phyloP scores from a whole-genome alignment of 2,329 filamentous ascomycete species.

The Ascochyta clinopodiicola region DNA sequence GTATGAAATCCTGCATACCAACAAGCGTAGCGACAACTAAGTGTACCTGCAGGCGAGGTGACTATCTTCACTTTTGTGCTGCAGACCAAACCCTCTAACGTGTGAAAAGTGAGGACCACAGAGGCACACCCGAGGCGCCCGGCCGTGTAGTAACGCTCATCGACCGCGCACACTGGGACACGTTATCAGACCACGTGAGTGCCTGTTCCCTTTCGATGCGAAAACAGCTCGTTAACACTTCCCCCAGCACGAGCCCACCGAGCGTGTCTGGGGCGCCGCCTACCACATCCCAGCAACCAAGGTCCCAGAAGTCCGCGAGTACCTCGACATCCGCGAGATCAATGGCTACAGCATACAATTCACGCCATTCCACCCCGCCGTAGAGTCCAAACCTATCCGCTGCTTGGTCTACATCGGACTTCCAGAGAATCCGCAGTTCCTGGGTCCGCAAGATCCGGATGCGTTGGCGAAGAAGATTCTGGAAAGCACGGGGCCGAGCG shows the following conservation, averaged over 20 bases:
- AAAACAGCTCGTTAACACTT: background rate
- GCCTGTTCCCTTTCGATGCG: background rate
- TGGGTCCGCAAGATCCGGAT: slow-evolving; percentile 81
- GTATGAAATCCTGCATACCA: slow-evolving; percentile 59
- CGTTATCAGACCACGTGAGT: slow-evolving; percentile 67
- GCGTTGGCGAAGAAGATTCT: slow-evolving; percentile 81
- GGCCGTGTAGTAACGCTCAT: slow-evolving; percentile 95
- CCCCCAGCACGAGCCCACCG: slow-evolving; percentile 56
- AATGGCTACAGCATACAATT: slow-evolving; percentile 97
- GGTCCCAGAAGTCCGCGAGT: slow-evolving; percentile 82
- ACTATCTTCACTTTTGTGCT: background rate
- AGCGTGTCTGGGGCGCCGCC: slow-evolving; percentile 85
- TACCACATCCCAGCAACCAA: slow-evolving; percentile 79
- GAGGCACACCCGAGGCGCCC: slow-evolving; percentile 85
- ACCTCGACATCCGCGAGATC: slow-evolving; percentile 95
- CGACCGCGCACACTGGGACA: slow-evolving; percentile 81
- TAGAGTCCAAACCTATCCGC: slow-evolving; percentile 38
- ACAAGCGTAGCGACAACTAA: slow-evolving; percentile 23
- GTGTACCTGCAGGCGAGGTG: slow-evolving; percentile 42
- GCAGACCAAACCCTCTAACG: background rate
- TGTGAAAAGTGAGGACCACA: slow-evolving; percentile 80
- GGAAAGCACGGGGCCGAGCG: slow-evolving; percentile 79
- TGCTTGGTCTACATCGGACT: slow-evolving; percentile 93
- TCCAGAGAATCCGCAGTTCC: slow-evolving; percentile 90
- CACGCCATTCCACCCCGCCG: slow-evolving; percentile 76